Evolutionary conservation across 768 basidiomycete species (phyloP).

Genomic region (Hydnomerulius pinastri): DNA sequence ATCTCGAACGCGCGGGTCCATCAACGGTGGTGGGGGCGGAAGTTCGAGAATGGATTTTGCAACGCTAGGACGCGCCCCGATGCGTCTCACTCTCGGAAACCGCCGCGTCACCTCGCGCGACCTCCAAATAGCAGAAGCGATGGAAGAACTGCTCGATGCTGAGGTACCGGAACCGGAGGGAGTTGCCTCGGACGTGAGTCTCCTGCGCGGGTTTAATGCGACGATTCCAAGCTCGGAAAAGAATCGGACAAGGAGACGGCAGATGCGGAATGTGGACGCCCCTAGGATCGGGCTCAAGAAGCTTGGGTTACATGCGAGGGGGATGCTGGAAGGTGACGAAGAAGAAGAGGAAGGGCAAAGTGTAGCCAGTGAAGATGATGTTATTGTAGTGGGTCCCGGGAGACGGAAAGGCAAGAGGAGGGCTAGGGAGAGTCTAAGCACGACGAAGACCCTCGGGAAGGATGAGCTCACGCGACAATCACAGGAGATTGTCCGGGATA

Average conservation of each 20-base stretch:
- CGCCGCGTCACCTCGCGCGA: conserved; percentile 80
- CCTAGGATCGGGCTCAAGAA: conserved; percentile 78
- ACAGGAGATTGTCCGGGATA: conserved; percentile 85
- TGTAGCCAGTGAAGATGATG: conserved; percentile 73
- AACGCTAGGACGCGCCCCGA: conserved; percentile 76
- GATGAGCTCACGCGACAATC: conserved; percentile 85
- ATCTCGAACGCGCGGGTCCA: conserved; percentile 42
- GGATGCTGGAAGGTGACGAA: conserved; percentile 52
- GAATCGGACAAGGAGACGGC: conserved; percentile 71
- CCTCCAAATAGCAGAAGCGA: conserved; percentile 80
- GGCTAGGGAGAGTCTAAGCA: conserved; percentile 67
- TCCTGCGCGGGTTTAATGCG: conserved; percentile 91
- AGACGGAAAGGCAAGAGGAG: conserved; percentile 43
- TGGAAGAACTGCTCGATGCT: conserved; percentile 69
- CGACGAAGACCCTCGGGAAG: conserved; percentile 70
- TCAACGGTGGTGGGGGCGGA: conserved; percentile 28
- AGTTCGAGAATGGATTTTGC: conserved; percentile 65
- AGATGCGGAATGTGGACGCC: conserved; percentile 78
- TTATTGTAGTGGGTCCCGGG: conserved; percentile 53
- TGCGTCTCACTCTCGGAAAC: conserved; percentile 63
- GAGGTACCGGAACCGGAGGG: conserved; percentile 77
- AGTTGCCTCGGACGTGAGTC: conserved; percentile 70
- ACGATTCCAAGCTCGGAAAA: conserved; percentile 90
- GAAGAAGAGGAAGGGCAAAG: conserved; percentile 61
- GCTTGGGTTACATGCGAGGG: conserved; percentile 76